Conservation (phyloP, 495 filamentous ascomycete species). For the Staphylotrichum longicolle region DNA sequence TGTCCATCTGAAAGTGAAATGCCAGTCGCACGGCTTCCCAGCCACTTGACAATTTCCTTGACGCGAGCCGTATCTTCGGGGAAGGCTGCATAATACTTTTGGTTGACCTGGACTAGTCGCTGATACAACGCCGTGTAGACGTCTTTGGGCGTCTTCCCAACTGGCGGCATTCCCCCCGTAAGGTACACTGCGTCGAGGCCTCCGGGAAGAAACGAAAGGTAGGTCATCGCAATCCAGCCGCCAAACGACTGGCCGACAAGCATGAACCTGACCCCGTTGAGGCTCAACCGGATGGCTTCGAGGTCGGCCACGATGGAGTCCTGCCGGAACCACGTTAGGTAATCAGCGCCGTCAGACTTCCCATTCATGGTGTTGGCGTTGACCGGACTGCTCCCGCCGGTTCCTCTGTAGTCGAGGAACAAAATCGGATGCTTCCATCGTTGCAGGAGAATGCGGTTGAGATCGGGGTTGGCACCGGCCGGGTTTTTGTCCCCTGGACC, state of each 20-base stretch:
- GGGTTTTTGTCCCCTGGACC: constrained; percentile 71
- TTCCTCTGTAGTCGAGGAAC: constrained; percentile 81
- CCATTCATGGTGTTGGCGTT: background rate
- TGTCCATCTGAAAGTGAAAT: background rate
- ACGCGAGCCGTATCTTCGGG: constrained; percentile 69
- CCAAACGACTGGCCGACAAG: constrained; percentile 86
- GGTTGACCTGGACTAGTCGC: constrained; percentile 58
- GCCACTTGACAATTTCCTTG: constrained; percentile 51
- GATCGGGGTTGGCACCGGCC: constrained; percentile 57
- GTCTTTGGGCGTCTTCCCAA: constrained; percentile 63
- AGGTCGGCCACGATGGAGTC: constrained; percentile 85
- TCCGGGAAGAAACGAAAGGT: constrained; percentile 71
- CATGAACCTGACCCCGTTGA: constrained; percentile 65
- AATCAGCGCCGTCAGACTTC: constrained; percentile 28
- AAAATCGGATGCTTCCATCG: constrained; percentile 78
- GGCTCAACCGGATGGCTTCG: constrained; percentile 70
- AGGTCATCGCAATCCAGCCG: constrained; percentile 76
- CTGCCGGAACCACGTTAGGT: constrained; percentile 77
- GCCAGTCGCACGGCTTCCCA: constrained; percentile 31
- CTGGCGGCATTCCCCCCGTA: constrained; percentile 72
- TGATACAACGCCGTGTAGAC: constrained; percentile 68
- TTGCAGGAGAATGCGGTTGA: constrained; percentile 61
- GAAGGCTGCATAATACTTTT: constrained; percentile 72
- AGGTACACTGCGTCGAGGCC: constrained; percentile 75
- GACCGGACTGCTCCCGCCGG: constrained; percentile 71